Evolutionary conservation across 2,329 filamentous ascomycete species (phyloP).

Genomic region (Cryphonectria nitschkei): DNA sequence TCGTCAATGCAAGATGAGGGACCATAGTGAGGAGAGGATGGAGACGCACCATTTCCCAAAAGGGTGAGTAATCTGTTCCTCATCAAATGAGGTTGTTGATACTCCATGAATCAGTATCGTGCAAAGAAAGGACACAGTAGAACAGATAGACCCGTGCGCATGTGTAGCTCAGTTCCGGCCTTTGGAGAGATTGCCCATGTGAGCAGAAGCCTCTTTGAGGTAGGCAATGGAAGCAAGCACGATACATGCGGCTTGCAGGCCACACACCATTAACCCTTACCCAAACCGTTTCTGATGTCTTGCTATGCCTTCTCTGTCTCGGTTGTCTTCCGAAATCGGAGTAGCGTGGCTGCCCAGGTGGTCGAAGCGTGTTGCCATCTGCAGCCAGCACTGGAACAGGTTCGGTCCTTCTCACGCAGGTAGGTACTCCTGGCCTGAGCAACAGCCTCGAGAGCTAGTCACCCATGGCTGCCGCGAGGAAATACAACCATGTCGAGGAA

Average conservation of each 20-base stretch:
- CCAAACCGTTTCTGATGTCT: too few relatives aligned
- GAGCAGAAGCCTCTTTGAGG: too few relatives aligned
- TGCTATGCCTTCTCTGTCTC: neutral
- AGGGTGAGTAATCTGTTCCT: slow-evolving; percentile 15
- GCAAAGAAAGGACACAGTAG: neutral
- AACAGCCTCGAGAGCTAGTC: neutral
- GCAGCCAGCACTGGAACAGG: too few relatives aligned
- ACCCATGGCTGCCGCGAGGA: neutral
- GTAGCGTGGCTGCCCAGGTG: neutral
- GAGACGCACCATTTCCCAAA: slow-evolving; percentile 18
- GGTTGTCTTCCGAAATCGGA: neutral
- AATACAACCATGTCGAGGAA: neutral
- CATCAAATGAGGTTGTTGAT: slow-evolving; percentile 18
- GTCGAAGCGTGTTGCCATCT: neutral
- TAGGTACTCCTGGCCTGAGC: neutral
- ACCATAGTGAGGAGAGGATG: neutral
- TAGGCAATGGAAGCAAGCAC: too few relatives aligned
- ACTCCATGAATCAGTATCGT: neutral
- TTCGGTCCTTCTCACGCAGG: too few relatives aligned
- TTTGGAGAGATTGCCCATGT: neutral
- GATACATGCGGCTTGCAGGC: too few relatives aligned
- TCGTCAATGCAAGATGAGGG: slow-evolving; percentile 18
- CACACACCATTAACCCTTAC: too few relatives aligned
- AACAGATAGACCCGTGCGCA: neutral
- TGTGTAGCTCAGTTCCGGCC: neutral